These are phyloP conservation scores for Hirschfeldia incana DNA, from an alignment of 345 rosid genomes.

Conservation along the genomic window DNA sequence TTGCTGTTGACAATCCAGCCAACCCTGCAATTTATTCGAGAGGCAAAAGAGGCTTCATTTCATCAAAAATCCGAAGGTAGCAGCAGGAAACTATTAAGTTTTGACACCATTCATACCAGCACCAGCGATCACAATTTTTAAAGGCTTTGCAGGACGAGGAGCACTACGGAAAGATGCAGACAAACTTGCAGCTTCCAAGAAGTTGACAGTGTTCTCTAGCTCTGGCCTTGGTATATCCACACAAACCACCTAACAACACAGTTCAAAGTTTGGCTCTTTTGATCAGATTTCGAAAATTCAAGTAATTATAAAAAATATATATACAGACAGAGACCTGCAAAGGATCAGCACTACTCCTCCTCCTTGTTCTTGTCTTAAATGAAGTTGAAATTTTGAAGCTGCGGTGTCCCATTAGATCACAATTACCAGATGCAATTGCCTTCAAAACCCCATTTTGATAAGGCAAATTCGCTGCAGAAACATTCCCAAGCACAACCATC, in stretches of 20 bases:
- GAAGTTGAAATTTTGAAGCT: conserved; percentile 42
- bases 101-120: conserved; percentile 55
- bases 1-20: conserved; percentile 94
- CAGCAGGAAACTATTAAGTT: neutral
- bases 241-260: conserved; percentile 61
- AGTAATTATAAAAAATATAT: neutral
- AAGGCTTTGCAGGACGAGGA: conserved; percentile 67
- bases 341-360: conserved; percentile 31
- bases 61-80: neutral
- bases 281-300: neutral
- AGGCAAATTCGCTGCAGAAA: conserved; percentile 54
- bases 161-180: conserved; percentile 70
- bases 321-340: conserved; percentile 50
- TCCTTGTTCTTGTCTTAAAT: conserved; percentile 43
- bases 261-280: neutral
- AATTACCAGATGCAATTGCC: conserved; percentile 42
- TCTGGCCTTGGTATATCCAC: conserved; percentile 87
- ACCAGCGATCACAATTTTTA: conserved; percentile 86
- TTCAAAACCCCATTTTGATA: conserved; percentile 29
- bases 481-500: conserved; percentile 55
- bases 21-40: conserved; percentile 53
- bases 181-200: conserved; percentile 83
- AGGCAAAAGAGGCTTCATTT: neutral
- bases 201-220: conserved; percentile 70
- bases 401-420: conserved; percentile 53